Percentiles rank a stretch among this genome's conserved stretches.
Evolutionary conservation across 164 flowering plant genomes (phyloP).

Genomic region (Vitis amurensis): DNA sequence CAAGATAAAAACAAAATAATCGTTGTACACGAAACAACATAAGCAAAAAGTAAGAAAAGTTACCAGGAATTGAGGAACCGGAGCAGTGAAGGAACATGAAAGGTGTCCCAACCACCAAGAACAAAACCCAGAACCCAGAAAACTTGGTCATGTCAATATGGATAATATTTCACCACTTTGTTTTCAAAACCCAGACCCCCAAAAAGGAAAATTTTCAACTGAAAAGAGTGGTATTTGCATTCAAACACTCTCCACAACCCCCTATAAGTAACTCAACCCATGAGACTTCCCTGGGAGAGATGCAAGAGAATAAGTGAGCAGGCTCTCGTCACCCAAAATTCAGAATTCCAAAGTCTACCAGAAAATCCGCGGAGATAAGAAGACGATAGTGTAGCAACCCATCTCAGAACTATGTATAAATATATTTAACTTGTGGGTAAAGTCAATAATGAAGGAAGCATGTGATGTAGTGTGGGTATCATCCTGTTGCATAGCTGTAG

Average conservation of each 20-base stretch:
- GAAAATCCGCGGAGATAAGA: constrained; percentile 30
- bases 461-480: constrained; percentile 1
- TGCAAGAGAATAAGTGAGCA: not conserved
- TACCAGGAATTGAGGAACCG: constrained; percentile 24
- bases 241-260: not conserved
- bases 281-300: too few relatives aligned
- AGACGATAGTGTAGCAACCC: constrained; percentile 11
- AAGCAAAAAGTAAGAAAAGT: too few relatives aligned
- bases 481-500: constrained; percentile 2
- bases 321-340: constrained; percentile 16
- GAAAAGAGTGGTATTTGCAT: not conserved
- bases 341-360: constrained; percentile 9
- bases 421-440: not conserved
- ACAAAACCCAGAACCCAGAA: constrained; percentile 26
- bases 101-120: constrained; percentile 27
- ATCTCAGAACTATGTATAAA: constrained; percentile 5
- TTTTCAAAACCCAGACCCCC: not conserved
- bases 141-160: constrained; percentile 28
- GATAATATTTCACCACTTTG: too few relatives aligned
- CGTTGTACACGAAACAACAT: not conserved
- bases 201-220: not conserved
- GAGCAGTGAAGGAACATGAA: constrained; percentile 20
- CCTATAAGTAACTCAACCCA: not conserved
- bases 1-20: not conserved
- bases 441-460: constrained; percentile 19